Percentiles rank a stretch among this genome's conserved stretches.
Evolutionary conservation across 2,329 filamentous ascomycete genomes (phyloP).

Genomic region (Alternaria alternata): DNA sequence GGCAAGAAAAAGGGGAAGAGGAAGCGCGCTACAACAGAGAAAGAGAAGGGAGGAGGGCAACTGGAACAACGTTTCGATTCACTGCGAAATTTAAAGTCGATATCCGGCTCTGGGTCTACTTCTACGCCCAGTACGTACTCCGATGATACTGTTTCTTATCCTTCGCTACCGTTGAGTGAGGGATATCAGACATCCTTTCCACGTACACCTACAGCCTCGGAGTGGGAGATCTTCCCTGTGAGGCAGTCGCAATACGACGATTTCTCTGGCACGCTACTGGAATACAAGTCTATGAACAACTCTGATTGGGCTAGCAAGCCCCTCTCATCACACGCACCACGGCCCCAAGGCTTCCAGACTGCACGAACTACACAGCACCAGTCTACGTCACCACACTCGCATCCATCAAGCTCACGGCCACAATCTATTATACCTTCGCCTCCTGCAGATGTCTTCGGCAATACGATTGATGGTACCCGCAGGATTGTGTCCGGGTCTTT

Average conservation of each 20-base stretch:
- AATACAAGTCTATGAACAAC: neutral
- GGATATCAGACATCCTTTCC: neutral
- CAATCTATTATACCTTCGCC: neutral
- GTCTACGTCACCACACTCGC: too few species aligned
- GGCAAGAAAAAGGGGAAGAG: neutral
- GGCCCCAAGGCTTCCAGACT: neutral
- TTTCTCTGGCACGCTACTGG: neutral
- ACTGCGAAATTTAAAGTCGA: neutral
- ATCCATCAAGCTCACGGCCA: neutral
- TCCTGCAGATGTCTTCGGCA: neutral
- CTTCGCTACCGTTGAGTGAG: neutral
- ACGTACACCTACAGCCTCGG: neutral
- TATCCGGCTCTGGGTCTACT: neutral
- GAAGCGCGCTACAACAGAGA: neutral
- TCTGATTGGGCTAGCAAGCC: conserved; percentile 8
- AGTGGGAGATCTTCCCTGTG: neutral
- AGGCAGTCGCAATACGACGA: neutral
- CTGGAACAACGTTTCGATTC: neutral
- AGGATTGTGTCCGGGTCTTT: conserved; percentile 20
- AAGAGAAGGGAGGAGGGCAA: neutral
- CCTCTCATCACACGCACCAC: neutral
- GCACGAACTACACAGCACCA: neutral
- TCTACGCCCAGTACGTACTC: neutral
- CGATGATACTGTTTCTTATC: neutral
- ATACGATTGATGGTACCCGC: neutral